Evolutionary conservation across 2,329 filamentous ascomycete species (phyloP).

Genomic region (Diaporthe ilicicola): DNA sequence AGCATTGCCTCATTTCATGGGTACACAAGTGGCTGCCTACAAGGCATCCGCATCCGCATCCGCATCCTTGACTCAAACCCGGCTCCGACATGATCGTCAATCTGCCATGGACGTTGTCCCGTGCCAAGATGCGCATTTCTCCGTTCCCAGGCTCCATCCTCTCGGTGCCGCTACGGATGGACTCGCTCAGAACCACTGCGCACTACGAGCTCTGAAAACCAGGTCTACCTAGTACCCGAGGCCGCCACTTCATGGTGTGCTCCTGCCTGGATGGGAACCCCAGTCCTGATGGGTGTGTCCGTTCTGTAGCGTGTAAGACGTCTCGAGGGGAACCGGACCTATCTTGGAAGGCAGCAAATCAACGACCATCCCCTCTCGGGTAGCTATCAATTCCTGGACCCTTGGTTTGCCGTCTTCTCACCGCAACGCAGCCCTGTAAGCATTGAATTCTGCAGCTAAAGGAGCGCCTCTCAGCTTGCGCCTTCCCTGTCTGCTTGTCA

Average conservation of each 20-base stretch:
- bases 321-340: slow-evolving; percentile 4
- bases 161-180: neutral
- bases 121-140: slow-evolving; percentile 4
- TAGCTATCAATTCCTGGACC: slow-evolving; percentile 13
- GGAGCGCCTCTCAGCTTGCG: neutral
- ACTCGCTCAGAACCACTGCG: neutral
- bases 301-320: neutral
- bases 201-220: neutral
- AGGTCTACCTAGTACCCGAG: neutral
- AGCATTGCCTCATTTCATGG: neutral
- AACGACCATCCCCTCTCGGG: neutral
- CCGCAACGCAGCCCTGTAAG: slow-evolving; percentile 15
- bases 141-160: neutral
- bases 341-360: slow-evolving; percentile 27
- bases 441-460: slow-evolving; percentile 6
- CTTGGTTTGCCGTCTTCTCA: neutral
- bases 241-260: neutral
- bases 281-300: slow-evolving; percentile 5
- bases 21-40: neutral
- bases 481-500: neutral
- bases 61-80: slow-evolving; percentile 6
- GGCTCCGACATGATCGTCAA: neutral
- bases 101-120: neutral
- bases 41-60: neutral
- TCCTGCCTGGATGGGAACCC: neutral